A percentile compares a stretch with the other conserved stretches of the same genome.
phyloP scores from a whole-genome alignment of 73 alveolate species.

The Blepharisma japonicum region DNA sequence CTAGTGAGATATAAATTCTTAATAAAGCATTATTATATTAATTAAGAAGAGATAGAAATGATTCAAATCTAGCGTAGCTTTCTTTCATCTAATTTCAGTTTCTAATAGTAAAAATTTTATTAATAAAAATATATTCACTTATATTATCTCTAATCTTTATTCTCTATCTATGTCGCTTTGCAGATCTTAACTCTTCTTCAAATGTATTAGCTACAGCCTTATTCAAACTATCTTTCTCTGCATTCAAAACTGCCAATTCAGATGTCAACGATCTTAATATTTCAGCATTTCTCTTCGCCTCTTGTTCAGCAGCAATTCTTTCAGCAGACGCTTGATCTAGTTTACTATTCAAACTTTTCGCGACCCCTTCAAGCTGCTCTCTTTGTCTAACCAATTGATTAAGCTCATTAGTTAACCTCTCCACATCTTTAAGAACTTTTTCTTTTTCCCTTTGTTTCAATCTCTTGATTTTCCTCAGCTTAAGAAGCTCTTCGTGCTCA shows the following conservation, averaged over 20 bases:
- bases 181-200: conserved; percentile 14
- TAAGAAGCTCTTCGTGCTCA: conserved; percentile 35
- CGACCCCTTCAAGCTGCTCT: conserved; percentile 21
- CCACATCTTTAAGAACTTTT: neutral
- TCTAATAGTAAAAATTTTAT: no score
- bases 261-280: neutral
- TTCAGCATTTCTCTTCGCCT: conserved; percentile 6
- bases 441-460: conserved; percentile 18
- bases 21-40: no score
- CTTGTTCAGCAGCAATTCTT: conserved; percentile 6
- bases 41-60: no score
- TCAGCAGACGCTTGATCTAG: neutral
- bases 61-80: no score
- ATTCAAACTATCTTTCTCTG: neutral
- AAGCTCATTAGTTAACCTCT: neutral
- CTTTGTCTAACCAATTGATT: conserved; percentile 1
- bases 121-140: no score
- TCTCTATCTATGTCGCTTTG: no score
- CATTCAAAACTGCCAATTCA: neutral
- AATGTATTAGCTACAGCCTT: conserved; percentile 21
- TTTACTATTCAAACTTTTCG: neutral
- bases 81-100: no score
- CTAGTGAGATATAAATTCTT: no score
- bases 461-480: conserved; percentile 8
- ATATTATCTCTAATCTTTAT: no score